phyloP scores from a whole-genome alignment of 1,284 basidiomycete species.

The Tetrapyrgos nigripes region DNA sequence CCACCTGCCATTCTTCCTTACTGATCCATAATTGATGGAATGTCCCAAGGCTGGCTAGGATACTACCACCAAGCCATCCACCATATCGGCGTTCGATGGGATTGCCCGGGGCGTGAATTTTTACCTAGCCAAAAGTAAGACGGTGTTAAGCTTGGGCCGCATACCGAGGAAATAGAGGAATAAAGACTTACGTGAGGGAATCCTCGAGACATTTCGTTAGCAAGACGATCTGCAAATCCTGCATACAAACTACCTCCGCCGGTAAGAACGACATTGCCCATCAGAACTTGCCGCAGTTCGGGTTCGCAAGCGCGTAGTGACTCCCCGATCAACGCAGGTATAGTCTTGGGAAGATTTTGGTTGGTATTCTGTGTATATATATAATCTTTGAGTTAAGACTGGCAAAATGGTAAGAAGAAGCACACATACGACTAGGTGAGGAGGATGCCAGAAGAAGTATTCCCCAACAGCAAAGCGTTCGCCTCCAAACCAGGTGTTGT shows the following conservation, averaged over 20 bases:
- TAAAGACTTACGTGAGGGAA: conserved; percentile 79
- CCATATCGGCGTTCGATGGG: conserved; percentile 88
- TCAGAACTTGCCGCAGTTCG: conserved; percentile 88
- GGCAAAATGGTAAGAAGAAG: conserved; percentile 5
- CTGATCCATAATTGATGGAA: conserved; percentile 98
- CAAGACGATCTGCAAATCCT: conserved; percentile 88
- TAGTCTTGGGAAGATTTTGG: conserved; percentile 73
- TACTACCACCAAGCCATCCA: conserved; percentile 93
- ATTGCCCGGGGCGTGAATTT: conserved; percentile 91
- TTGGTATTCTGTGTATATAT: conserved; percentile 57
- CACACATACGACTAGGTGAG: conserved; percentile 74
- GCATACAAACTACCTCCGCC: conserved; percentile 90
- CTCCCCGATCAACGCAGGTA: conserved; percentile 81
- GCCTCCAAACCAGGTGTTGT: conserved; percentile 83
- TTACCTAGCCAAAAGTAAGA: conserved; percentile 51
- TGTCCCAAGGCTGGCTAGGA: conserved; percentile 91
- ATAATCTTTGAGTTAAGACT: conserved; percentile 4
- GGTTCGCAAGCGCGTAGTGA: conserved; percentile 89
- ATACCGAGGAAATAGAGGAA: neutral
- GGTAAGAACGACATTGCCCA: conserved; percentile 94
- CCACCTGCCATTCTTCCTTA: conserved; percentile 88
- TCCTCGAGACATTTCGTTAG: conserved; percentile 77
- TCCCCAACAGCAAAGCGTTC: conserved; percentile 91
- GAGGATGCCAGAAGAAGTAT: conserved; percentile 86
- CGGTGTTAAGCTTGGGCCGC: conserved; percentile 4